phyloP scores from a whole-genome alignment of 306 rosid species.

The Acacia melanoxylon region DNA sequence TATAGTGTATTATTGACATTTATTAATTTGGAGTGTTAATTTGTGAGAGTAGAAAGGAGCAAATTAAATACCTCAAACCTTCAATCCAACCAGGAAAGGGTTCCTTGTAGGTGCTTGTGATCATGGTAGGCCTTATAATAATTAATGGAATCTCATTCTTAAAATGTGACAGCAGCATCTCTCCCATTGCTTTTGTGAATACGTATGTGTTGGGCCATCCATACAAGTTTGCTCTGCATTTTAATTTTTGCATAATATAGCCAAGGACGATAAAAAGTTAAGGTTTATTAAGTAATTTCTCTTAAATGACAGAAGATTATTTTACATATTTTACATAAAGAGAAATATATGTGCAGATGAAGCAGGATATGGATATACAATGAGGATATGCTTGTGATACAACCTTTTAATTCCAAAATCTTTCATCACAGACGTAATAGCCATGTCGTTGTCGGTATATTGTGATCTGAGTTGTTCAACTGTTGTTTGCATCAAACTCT shows the following conservation, averaged over 20 bases:
- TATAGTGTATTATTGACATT: background rate
- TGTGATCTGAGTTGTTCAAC: slow-evolving; percentile 22
- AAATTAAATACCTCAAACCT: slow-evolving; percentile 30
- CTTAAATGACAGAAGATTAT: no score
- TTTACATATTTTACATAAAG: no score
- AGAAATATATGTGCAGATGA: background rate
- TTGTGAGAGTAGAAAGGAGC: background rate
- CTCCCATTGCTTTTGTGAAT: slow-evolving; percentile 54
- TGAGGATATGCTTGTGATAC: background rate
- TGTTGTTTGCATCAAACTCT: slow-evolving; percentile 20
- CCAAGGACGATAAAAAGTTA: no score
- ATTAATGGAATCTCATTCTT: slow-evolving; percentile 26
- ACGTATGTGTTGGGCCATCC: slow-evolving; percentile 58
- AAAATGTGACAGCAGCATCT: slow-evolving; percentile 31
- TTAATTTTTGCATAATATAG: background rate
- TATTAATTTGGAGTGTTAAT: background rate
- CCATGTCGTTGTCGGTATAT: background rate
- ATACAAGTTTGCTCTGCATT: slow-evolving; percentile 43
- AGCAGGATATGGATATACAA: background rate
- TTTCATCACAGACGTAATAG: slow-evolving; percentile 33
- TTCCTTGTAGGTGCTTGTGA: slow-evolving; percentile 37
- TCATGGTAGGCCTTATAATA: slow-evolving; percentile 38
- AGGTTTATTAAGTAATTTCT: no score
- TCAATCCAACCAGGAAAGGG: slow-evolving; percentile 52
- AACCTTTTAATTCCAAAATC: slow-evolving; percentile 42